These are phyloP conservation scores for Raphanus raphanistrum DNA, from an alignment of 345 rosid genomes.

Conservation along the genomic window DNA sequence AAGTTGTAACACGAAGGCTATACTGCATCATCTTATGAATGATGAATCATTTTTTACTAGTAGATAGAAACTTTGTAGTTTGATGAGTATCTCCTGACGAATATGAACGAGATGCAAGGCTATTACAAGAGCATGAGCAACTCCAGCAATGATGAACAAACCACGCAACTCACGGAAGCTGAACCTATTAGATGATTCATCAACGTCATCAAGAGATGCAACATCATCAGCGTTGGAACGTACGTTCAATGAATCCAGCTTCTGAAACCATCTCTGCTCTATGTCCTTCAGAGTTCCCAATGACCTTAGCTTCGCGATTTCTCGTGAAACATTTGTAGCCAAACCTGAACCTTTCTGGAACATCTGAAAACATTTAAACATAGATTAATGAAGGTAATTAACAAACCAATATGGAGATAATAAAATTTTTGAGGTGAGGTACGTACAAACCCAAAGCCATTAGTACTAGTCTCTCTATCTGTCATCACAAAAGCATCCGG, in stretches of 20 bases:
- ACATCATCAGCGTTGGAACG: neutral
- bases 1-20: neutral
- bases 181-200: conserved; percentile 1
- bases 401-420: neutral
- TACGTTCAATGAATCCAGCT: conserved; percentile 12
- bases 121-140: conserved; percentile 27
- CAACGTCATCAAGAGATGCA: conserved; percentile 8
- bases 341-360: conserved; percentile 33
- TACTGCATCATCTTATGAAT: neutral
- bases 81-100: conserved; percentile 19
- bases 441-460: conserved; percentile 38
- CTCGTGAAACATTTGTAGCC: conserved; percentile 22
- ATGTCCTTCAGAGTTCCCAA: conserved; percentile 22
- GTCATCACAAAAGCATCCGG: conserved; percentile 16
- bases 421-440: neutral
- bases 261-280: conserved; percentile 35
- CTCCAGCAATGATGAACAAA: conserved; percentile 9
- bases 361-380: conserved; percentile 14
- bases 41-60: neutral
- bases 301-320: conserved; percentile 30
- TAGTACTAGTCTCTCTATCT: conserved; percentile 14
- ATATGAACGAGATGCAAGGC: conserved; percentile 10
- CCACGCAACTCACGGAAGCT: conserved; percentile 22
- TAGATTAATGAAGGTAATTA: neutral
- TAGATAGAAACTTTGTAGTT: conserved; percentile 14